Evolutionary conservation across 768 basidiomycete species (phyloP).

Genomic region (Russula foetens): DNA sequence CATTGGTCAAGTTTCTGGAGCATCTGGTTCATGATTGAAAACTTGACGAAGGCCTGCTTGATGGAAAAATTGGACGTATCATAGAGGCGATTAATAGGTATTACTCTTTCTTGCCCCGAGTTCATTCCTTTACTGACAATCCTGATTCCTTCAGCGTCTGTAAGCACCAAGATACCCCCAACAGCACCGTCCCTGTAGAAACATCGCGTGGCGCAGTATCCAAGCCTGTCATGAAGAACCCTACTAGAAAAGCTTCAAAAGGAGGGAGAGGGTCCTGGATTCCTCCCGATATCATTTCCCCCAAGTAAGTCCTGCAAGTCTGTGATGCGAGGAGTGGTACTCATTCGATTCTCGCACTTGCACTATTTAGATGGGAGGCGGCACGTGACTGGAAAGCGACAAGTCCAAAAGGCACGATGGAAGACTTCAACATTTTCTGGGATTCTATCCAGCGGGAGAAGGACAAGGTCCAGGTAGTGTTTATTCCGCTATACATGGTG

Average conservation of each 20-base stretch:
- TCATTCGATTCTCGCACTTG: not conserved
- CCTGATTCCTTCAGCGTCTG: not conserved
- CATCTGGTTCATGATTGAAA: not conserved
- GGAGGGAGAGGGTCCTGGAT: too few species aligned
- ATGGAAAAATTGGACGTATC: not conserved
- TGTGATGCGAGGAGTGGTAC: too few species aligned
- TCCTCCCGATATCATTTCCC: not conserved
- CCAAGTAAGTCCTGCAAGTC: not conserved
- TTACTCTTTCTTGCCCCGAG: too few species aligned
- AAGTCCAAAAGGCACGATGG: not conserved
- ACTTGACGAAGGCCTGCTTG: not conserved
- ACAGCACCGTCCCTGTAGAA: too few species aligned
- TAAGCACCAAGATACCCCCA: not conserved
- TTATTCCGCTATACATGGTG: too few species aligned
- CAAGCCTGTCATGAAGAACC: too few species aligned
- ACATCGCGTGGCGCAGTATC: too few species aligned
- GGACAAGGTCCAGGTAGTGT: not conserved
- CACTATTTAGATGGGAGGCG: not conserved
- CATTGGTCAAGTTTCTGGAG: not conserved
- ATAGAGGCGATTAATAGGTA: not conserved
- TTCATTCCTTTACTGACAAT: not conserved
- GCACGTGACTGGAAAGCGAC: not conserved
- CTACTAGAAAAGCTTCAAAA: too few species aligned
- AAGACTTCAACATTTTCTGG: too few species aligned
- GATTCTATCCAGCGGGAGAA: not conserved